Conservation (phyloP, 305 asterid species). For the Plantago lanceolata region DNA sequence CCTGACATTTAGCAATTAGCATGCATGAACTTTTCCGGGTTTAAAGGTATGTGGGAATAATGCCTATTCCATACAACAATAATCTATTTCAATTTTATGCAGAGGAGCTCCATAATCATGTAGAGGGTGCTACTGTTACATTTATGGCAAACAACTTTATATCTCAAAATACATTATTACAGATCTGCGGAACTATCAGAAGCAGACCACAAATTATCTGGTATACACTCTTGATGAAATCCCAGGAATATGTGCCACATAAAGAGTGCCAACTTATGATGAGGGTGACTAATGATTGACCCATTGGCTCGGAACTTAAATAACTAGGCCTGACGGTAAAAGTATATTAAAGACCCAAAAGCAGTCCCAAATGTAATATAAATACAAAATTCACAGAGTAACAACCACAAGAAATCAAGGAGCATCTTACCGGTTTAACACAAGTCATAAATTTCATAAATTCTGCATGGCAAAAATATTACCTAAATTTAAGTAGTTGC, state of each 20-base stretch:
- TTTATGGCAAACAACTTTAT: background rate
- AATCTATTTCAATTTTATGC: background rate
- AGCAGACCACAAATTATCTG: background rate
- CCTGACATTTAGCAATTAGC: background rate
- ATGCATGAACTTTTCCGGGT: background rate
- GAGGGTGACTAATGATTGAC: background rate
- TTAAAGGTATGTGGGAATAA: background rate
- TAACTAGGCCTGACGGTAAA: background rate
- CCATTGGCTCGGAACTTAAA: background rate
- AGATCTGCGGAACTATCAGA: background rate
- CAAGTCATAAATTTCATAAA: background rate
- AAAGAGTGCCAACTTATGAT: background rate
- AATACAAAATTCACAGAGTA: background rate
- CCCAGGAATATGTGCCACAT: background rate
- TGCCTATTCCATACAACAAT: too few relatives aligned
- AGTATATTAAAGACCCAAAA: background rate
- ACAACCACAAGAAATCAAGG: background rate
- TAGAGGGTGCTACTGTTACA: background rate
- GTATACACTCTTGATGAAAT: background rate
- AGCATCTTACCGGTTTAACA: background rate
- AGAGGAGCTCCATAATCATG: background rate
- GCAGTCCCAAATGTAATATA: background rate
- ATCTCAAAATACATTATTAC: background rate
- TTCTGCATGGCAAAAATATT: background rate
- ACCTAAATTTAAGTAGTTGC: slow-evolving; percentile 75